Base-by-base conservation (phyloP, 331 rosid genomes). In the Pyrus hybrid region DNA sequence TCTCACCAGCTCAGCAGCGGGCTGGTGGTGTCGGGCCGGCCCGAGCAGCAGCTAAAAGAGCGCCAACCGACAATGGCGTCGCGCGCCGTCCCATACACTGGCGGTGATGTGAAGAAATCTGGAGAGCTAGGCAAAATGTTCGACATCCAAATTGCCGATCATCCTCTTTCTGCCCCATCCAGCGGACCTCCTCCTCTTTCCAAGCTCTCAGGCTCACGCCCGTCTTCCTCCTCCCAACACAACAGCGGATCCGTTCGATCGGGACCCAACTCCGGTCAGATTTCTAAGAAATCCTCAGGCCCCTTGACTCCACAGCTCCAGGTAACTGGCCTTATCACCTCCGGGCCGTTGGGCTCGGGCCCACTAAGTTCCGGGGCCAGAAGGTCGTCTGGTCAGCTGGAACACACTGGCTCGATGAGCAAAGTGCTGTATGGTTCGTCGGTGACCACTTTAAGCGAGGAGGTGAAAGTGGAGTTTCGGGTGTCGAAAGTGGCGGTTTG, bases 71-170 rank as follows among this genome's bases (percentile, higher is more conserved):
- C 99, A 88, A 90, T 95, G 87, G 81, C 84, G 16, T 83, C 98
- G 23, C 90, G 99, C 51, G 88, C 99, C 61, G 89, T 87, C 4
- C 97, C 97, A 0, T 95, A 95, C 83, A 95, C 97, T 18, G 99
- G 99, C 69, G 98, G 99, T 3, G 99, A 95, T 91, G 80, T 91
- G 0, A 92, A 91, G 83, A 95, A 95, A 75, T 95, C 99, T 29
- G 99, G 98, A 0, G 99, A 95, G 75, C 97, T 95, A 2, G 97
- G 86, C 0, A 95, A 88, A 86, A 95, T 95, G 99, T 88, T 95
- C 63, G 97, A 92, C 51, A 88, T 95, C 53, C 96, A 90, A 0
- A 73, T 75, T 9, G 35, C 76, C 3, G 93, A 87, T 68, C 66
- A 23, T 30, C 84, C 35, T 37, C 60, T n/a, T 13, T 80, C 4